Evolutionary conservation across 495 filamentous ascomycete genomes (phyloP), one percentile per base, ranked within the genome.

Genomic region (Rhizodiscina lignyota): DNA sequence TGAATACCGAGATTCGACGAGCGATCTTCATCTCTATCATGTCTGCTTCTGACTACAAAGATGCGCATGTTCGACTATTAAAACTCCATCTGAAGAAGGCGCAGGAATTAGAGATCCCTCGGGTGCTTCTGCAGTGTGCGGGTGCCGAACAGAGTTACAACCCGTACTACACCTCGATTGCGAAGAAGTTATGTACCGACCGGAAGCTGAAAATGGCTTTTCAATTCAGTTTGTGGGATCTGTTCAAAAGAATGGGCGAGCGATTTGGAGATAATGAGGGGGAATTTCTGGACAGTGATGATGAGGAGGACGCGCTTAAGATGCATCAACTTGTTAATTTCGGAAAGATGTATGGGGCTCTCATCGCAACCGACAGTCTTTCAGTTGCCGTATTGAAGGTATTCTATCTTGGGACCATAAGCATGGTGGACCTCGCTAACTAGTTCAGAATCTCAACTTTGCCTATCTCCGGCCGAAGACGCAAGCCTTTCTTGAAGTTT

Each of bases 1-100:
- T 97, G 83, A 94, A 94, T 53, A 96, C 91, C 0, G 81, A 87
- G 44, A 67, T 94, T 27, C 77, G 91, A 18, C 78, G 85, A 21
- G 82, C 83, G 5, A 94, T 97, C 39, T 97, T 96, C 50, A 67
- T 91, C 17, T 71, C 83, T 21, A 70, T 94, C 41, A 77, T 94
- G 65, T 84, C 81, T n/a, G 82, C 84, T 2, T 66, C 64, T 3
- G 87, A 96, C 51, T 86, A 68, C 54, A 72, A 80, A 39, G 83
- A 94, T 50, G 89, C 85, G 0, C 70, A 83, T 42, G 49, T 72
- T 2, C 74, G 80, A 5, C 61, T 96, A 2, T 59, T 75, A 39
- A 93, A 91, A 45, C 67, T 97, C 17, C 70, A 72, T 30, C 69
- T 97, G 26, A 94, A 89, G 55, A 76, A 72, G 47, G 67, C 79